Conservation (phyloP, 2,329 filamentous ascomycete species). For the Nemania serpens region DNA sequence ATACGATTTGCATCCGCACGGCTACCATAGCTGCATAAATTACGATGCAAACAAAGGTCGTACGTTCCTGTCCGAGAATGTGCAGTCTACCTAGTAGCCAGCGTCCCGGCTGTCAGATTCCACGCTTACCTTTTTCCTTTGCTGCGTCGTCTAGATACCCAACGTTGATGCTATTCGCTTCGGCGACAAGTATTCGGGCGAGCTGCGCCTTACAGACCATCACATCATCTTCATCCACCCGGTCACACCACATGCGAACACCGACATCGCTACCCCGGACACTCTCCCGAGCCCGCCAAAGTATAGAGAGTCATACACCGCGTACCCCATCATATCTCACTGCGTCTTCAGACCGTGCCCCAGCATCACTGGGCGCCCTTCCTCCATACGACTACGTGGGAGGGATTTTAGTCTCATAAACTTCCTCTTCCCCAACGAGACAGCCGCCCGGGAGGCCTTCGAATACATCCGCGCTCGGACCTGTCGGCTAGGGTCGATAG, state of each 20-base stretch:
- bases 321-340: slow-evolving; percentile 86
- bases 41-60: slow-evolving; percentile 41
- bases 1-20: neutral
- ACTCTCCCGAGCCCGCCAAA: slow-evolving; percentile 33
- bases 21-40: neutral
- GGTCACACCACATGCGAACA: slow-evolving; percentile 29
- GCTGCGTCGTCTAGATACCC: slow-evolving; percentile 54
- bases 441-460: slow-evolving; percentile 79
- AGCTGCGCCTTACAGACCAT: slow-evolving; percentile 65
- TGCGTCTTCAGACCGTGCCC: slow-evolving; percentile 79
- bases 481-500: slow-evolving; percentile 79
- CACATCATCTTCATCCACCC: slow-evolving; percentile 54
- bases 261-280: slow-evolving; percentile 18
- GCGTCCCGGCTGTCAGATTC: neutral
- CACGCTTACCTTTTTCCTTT: slow-evolving; percentile 17
- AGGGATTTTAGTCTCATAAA: slow-evolving; percentile 94
- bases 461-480: slow-evolving; percentile 82
- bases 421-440: slow-evolving; percentile 81
- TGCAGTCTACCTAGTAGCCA: neutral
- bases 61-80: slow-evolving; percentile 26
- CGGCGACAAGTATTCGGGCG: slow-evolving; percentile 61
- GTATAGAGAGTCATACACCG: slow-evolving; percentile 81
- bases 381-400: slow-evolving; percentile 84
- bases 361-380: slow-evolving; percentile 69
- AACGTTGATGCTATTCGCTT: slow-evolving; percentile 64